Base-by-base conservation (phyloP, 2,329 filamentous ascomycete genomes). In the Cladobotryum protrusum region DNA sequence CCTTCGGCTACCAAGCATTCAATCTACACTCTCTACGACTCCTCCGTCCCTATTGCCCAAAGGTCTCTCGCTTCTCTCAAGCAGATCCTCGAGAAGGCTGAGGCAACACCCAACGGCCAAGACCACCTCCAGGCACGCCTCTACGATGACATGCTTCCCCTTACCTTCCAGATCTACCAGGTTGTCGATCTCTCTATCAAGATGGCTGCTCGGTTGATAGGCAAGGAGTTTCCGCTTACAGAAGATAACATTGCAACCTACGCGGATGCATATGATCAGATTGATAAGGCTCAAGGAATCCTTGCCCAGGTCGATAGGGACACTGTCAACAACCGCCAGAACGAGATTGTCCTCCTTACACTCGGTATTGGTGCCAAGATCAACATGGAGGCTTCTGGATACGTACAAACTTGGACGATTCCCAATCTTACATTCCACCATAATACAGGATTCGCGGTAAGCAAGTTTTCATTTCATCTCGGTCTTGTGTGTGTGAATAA, bases 61-160 rank as follows among this genome's bases (percentile, higher is more conserved):
- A 61, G 63, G 34, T 56, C 57, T 54, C 55, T 73, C 39, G 58
- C 58, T 46, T 55, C 64, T 29, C 61, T 72, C 49, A 50, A 60
- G 24, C 44, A 24, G 48, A 59, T 75, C 55, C 60, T 74, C 50
- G 61, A 62, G 32, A 68, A 70, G 61, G 67, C 61, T 47, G 65
- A 68, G 48, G 51, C 58, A 2, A 61, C 63, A 34, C 57, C 69
- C 55, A 61, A 61, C 19, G 59, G 62, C 32, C 61, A 62, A 43
- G 58, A 57, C 12, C 54, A 73, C 47, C 51, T 65, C 46, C 50
- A 58, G 4, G 63, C 66, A 32, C 63, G 63, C 36, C 59, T 75
- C 33, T 47, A 58, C 54, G 58, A 63, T 3, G 71, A 75, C 63
- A 76, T 76, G 73, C 63, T 67, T 8, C 66, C 70, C 45, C 59